Percentiles rank a stretch among this genome's conserved stretches.
phyloP scores from a whole-genome alignment of 2,329 filamentous ascomycete species.

The Diaporthe helianthi region DNA sequence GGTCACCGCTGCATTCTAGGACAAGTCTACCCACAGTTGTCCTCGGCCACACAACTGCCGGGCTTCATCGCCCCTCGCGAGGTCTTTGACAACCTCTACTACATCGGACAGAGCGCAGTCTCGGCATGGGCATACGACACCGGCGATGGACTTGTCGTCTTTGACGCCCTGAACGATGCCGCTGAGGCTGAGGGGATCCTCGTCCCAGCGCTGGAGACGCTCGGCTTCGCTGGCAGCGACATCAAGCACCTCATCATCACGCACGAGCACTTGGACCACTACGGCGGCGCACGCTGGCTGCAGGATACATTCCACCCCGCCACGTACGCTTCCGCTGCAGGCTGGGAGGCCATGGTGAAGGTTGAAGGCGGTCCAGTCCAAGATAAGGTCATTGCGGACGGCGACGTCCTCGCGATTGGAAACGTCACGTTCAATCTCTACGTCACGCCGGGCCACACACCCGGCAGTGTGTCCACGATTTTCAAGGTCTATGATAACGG shows the following conservation, averaged over 20 bases:
- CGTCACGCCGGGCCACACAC: neutral
- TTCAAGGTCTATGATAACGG: neutral
- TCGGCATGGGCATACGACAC: constrained; percentile 41
- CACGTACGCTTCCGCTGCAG: neutral
- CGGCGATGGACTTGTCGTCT: constrained; percentile 39
- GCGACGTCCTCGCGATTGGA: neutral
- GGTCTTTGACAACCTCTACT: neutral
- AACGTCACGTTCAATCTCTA: constrained; percentile 8
- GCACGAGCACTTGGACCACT: constrained; percentile 42
- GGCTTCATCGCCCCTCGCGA: constrained; percentile 8
- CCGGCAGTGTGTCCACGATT: neutral
- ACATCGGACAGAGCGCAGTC: constrained; percentile 28
- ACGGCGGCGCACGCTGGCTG: constrained; percentile 39
- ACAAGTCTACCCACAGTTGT: neutral
- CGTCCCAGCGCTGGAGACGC: neutral
- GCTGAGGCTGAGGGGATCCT: neutral
- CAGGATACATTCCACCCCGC: constrained; percentile 37
- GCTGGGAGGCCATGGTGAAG: constrained; percentile 1
- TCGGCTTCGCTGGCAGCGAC: constrained; percentile 36
- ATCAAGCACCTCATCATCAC: constrained; percentile 43
- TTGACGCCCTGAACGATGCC: constrained; percentile 38
- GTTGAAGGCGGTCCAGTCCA: neutral
- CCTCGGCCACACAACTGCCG: neutral
- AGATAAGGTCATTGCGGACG: neutral
- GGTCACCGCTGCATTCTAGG: neutral